phyloP scores from a whole-genome alignment of 306 rosid genomes.

The Leucaena leucocephala region DNA sequence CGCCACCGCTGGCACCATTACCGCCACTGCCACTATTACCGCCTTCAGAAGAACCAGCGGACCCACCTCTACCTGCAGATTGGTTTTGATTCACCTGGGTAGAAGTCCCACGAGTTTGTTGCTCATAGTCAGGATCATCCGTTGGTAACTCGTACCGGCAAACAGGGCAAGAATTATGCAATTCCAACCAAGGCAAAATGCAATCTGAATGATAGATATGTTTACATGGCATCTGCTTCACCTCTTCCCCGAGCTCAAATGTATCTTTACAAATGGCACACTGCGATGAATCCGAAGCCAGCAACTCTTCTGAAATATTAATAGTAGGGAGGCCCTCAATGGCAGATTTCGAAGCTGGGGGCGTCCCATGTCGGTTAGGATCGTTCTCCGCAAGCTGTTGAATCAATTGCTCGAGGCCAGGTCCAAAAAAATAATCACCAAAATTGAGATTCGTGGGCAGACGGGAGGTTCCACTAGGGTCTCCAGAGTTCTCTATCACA shows the following conservation, averaged over 20 bases:
- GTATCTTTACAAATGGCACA: slow-evolving; percentile 83
- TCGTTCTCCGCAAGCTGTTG: slow-evolving; percentile 87
- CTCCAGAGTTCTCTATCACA: slow-evolving; percentile 60
- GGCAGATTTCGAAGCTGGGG: slow-evolving; percentile 75
- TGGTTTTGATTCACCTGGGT: slow-evolving; percentile 39
- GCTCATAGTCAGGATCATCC: slow-evolving; percentile 74
- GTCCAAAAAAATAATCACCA: slow-evolving; percentile 82
- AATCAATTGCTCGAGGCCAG: slow-evolving; percentile 83
- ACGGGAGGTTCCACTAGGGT: slow-evolving; percentile 47
- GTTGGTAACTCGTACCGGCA: slow-evolving; percentile 80
- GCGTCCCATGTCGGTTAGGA: slow-evolving; percentile 78
- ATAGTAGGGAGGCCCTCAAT: slow-evolving; percentile 59
- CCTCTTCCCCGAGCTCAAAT: slow-evolving; percentile 64
- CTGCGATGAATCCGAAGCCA: slow-evolving; percentile 73
- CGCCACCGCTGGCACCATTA: not conserved
- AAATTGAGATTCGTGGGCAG: slow-evolving; percentile 58
- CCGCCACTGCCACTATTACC: slow-evolving; percentile 22
- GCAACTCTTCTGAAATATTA: slow-evolving; percentile 47
- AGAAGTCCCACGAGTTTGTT: slow-evolving; percentile 40
- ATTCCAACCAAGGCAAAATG: slow-evolving; percentile 74
- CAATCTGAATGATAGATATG: slow-evolving; percentile 79
- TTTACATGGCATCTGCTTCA: slow-evolving; percentile 76
- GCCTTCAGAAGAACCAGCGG: slow-evolving; percentile 27
- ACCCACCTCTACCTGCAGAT: slow-evolving; percentile 37
- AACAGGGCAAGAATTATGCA: slow-evolving; percentile 84